Evolutionary conservation across 192 early-diverging fungal species (phyloP).

Genomic region (Coemansia sp.): DNA sequence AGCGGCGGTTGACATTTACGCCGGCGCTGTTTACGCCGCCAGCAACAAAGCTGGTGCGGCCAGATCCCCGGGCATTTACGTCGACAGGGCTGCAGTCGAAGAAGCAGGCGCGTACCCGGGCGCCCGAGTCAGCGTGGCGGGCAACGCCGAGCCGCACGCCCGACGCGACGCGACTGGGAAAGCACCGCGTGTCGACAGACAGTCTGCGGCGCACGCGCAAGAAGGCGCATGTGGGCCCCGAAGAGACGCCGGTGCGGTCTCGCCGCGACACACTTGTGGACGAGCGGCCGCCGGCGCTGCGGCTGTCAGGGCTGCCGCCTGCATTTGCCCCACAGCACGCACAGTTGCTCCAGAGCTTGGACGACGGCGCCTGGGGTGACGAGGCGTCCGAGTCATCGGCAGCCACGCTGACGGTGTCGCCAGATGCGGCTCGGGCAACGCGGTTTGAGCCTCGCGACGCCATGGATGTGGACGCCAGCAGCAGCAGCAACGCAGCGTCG

Average conservation of each 20-base stretch:
- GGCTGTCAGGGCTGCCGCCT: slow-evolving; percentile 19
- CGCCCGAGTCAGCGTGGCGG: slow-evolving; percentile 54
- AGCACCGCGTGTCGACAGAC: slow-evolving; percentile 50
- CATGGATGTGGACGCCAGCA: slow-evolving; percentile 27
- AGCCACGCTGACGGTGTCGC: slow-evolving; percentile 28
- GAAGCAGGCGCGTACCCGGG: slow-evolving; percentile 38
- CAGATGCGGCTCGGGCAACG: not conserved
- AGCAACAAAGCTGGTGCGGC: slow-evolving; percentile 54
- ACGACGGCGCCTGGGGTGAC: slow-evolving; percentile 33
- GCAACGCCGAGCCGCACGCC: slow-evolving; percentile 12
- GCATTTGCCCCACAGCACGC: slow-evolving; percentile 42
- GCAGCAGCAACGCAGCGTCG: slow-evolving; percentile 3
- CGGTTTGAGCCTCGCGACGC: slow-evolving; percentile 9
- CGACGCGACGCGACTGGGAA: slow-evolving; percentile 30
- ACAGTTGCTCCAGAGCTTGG: slow-evolving; percentile 29
- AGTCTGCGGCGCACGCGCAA: slow-evolving; percentile 49
- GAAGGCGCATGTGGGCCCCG: slow-evolving; percentile 41
- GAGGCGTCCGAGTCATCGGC: slow-evolving; percentile 38
- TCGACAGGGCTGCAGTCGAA: slow-evolving; percentile 54
- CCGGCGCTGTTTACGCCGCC: slow-evolving; percentile 54
- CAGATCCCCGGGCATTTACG: slow-evolving; percentile 49
- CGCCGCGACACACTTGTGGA: slow-evolving; percentile 54
- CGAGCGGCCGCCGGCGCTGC: slow-evolving; percentile 34
- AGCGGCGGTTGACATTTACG: slow-evolving; percentile 43
- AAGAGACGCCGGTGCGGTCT: slow-evolving; percentile 41